Percentiles rank a stretch among this genome's conserved stretches.
Conservation (phyloP, 192 early-diverging fungal genomes). For the Haplosporangium gracile region DNA sequence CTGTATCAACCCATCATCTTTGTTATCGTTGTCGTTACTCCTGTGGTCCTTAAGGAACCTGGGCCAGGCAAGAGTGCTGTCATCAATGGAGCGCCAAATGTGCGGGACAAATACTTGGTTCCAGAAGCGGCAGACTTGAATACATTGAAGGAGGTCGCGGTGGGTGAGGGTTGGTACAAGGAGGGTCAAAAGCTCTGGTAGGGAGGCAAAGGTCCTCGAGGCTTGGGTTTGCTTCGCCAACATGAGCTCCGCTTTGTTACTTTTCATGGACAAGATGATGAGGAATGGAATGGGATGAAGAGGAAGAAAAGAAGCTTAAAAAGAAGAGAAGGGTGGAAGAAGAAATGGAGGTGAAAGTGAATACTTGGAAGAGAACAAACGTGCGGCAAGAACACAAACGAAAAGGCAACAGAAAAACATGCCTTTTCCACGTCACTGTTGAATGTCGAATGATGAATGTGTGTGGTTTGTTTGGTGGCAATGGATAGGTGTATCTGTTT, state of each 20-base stretch:
- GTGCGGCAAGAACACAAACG: too few species aligned
- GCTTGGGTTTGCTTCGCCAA: neutral
- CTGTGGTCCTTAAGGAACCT: neutral
- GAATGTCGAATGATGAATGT: neutral
- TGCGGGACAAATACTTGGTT: neutral
- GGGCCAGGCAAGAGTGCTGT: neutral
- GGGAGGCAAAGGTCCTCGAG: neutral
- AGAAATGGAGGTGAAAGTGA: too few species aligned
- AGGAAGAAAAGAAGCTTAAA: neutral
- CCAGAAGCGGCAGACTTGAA: slow-evolving; percentile 6
- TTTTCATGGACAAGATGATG: neutral
- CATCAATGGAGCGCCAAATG: neutral
- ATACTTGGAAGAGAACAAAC: too few species aligned
- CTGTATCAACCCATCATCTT: neutral
- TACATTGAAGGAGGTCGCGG: neutral
- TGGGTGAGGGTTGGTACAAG: neutral
- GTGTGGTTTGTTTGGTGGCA: neutral
- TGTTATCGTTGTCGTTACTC: neutral
- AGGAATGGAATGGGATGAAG: neutral
- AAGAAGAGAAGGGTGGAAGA: neutral
- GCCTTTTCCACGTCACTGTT: too few species aligned
- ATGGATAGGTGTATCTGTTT: neutral
- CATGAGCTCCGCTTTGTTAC: too few species aligned
- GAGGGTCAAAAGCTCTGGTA: neutral
- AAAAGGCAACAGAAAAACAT: too few species aligned